These are phyloP conservation scores for Solanum tarijense DNA, from an alignment of 257 asterid species.

Conservation along the genomic window DNA sequence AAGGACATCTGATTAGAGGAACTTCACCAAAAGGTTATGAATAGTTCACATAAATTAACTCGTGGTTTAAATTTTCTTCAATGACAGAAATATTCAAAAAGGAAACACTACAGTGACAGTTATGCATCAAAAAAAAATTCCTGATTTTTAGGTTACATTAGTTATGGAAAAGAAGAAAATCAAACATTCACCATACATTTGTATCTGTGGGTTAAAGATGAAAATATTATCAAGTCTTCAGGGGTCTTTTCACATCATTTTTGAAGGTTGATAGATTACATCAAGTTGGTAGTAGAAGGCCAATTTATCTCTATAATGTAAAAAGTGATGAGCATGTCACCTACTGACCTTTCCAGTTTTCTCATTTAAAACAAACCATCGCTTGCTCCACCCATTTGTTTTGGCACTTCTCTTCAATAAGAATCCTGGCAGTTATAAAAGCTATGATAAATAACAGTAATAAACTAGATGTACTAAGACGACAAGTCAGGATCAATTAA, in stretches of 20 bases:
- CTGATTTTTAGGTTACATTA: neutral
- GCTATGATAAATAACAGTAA: neutral
- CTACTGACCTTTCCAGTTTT: conserved; percentile 88
- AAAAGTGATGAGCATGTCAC: neutral
- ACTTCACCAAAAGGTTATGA: neutral
- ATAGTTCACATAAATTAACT: neutral
- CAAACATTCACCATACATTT: neutral
- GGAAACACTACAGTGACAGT: neutral
- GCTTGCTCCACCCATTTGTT: conserved; percentile 77
- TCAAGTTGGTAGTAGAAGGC: neutral
- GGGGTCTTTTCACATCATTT: neutral
- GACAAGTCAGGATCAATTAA: neutral
- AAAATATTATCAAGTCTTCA: neutral
- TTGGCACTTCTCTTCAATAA: conserved; percentile 82
- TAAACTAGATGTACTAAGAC: neutral
- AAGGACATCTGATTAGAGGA: neutral
- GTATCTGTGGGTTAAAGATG: neutral
- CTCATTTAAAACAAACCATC: conserved; percentile 96
- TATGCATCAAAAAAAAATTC: neutral
- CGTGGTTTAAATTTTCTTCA: neutral
- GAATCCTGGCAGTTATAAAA: conserved; percentile 45
- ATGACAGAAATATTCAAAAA: neutral
- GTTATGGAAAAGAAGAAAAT: neutral
- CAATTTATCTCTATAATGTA: neutral
- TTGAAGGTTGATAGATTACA: neutral